Evolutionary conservation across 73 alveolate species (phyloP).

Genomic region (Paramecium biaurelia): DNA sequence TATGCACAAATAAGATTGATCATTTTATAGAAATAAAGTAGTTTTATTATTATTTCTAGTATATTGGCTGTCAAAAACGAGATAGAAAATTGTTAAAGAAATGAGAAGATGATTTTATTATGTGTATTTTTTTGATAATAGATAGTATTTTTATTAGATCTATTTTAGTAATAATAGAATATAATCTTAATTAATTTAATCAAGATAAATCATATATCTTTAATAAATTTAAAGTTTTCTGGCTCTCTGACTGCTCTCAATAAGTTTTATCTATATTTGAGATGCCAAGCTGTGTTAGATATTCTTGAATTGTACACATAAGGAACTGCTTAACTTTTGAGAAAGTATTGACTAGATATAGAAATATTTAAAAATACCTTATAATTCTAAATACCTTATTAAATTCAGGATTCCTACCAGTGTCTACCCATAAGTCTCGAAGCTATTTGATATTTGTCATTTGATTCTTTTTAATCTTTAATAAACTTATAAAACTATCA

Average conservation of each 20-base stretch:
- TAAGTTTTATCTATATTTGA: conserved; percentile 23
- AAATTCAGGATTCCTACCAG: background rate
- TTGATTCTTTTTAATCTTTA: background rate
- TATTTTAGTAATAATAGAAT: background rate
- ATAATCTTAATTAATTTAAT: background rate
- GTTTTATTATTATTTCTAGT: too few species aligned
- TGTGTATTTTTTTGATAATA: too few species aligned
- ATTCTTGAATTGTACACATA: conserved; percentile 38
- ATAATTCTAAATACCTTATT: conserved; percentile 32
- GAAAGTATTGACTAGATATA: background rate
- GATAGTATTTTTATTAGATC: background rate
- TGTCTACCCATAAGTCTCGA: conserved; percentile 31
- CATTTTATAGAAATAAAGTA: background rate
- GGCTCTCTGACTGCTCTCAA: background rate
- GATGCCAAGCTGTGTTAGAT: conserved; percentile 44
- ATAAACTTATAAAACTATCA: background rate
- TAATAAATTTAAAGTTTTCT: conserved; percentile 42
- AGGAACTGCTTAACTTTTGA: background rate
- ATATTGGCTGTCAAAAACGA: too few species aligned
- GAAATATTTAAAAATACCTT: background rate
- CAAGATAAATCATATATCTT: conserved; percentile 3
- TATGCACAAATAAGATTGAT: background rate
- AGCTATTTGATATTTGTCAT: conserved; percentile 44
- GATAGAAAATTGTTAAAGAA: too few species aligned
- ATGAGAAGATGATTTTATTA: too few species aligned